phyloP scores from a whole-genome alignment of 495 filamentous ascomycete genomes.

The Hypoxylon trugodes region DNA sequence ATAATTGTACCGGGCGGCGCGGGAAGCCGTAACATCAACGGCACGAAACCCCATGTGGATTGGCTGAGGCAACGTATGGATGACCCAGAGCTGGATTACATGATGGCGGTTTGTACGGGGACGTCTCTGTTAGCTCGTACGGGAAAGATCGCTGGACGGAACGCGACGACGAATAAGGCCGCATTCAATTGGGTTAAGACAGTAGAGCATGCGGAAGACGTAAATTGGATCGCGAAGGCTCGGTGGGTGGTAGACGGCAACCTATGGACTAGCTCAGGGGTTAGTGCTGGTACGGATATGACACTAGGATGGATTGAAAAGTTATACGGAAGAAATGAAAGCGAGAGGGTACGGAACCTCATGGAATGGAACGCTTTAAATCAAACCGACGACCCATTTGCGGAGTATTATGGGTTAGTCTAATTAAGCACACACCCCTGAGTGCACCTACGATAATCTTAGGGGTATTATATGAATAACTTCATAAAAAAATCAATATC shows the following conservation, averaged over 20 bases:
- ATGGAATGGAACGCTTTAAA: constrained; percentile 38
- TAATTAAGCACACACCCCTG: no score
- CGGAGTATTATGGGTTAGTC: constrained; percentile 28
- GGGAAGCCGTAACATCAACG: constrained; percentile 50
- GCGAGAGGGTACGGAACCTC: constrained; percentile 12
- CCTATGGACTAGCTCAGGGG: constrained; percentile 34
- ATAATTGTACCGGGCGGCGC: constrained; percentile 68
- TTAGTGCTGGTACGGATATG: constrained; percentile 41
- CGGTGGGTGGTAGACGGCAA: constrained; percentile 38
- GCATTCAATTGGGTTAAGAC: constrained; percentile 33
- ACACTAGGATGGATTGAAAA: constrained; percentile 28
- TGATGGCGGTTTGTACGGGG: constrained; percentile 39
- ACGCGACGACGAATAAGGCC: constrained; percentile 36
- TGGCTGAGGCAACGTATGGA: constrained; percentile 23
- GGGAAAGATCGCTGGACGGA: constrained; percentile 23
- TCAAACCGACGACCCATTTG: constrained; percentile 36
- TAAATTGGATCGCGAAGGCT: constrained; percentile 36
- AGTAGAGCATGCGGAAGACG: constrained; percentile 21
- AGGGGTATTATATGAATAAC: no score
- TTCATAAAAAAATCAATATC: no score
- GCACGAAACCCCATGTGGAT: constrained; percentile 26
- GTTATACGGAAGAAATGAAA: constrained; percentile 30
- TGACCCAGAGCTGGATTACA: constrained; percentile 23
- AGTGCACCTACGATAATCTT: no score
- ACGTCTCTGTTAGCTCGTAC: constrained; percentile 35